Evolutionary conservation across 116 monocot genomes (phyloP).

Genomic region (Trichopus zeylanicus): DNA sequence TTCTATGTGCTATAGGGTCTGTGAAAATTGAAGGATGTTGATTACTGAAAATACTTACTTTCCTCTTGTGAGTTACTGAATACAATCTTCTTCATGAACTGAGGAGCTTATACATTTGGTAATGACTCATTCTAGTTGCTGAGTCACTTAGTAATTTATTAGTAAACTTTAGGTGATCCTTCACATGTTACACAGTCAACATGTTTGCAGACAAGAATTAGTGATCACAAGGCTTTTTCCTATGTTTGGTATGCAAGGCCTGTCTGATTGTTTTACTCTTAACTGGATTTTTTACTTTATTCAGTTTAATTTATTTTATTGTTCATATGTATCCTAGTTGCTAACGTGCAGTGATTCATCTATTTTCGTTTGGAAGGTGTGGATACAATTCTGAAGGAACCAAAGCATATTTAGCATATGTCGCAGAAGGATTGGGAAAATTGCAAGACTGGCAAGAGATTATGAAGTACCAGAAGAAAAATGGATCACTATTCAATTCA

Average conservation of each 20-base stretch:
- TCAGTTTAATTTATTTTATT: too few species aligned
- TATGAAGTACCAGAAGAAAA: constrained; percentile 62
- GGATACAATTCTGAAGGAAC: constrained; percentile 27
- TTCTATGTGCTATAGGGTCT: not conserved
- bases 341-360: constrained; percentile 1
- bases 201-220: too few species aligned
- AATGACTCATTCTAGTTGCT: not conserved
- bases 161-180: not conserved
- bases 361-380: constrained; percentile 20
- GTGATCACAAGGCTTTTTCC: not conserved
- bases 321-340: not conserved
- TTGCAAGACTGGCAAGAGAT: constrained; percentile 42
- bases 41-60: not conserved
- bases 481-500: constrained; percentile 86
- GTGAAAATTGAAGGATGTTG: not conserved
- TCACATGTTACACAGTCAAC: not conserved
- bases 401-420: constrained; percentile 60
- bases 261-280: not conserved
- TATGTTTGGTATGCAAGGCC: not conserved
- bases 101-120: too few species aligned
- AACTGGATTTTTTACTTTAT: not conserved
- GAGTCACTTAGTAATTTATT: not conserved
- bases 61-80: too few species aligned
- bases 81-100: too few species aligned
- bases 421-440: constrained; percentile 62